Evolutionary conservation across 2,329 filamentous ascomycete species (phyloP).

Genomic region (Epichloe glyceriae): DNA sequence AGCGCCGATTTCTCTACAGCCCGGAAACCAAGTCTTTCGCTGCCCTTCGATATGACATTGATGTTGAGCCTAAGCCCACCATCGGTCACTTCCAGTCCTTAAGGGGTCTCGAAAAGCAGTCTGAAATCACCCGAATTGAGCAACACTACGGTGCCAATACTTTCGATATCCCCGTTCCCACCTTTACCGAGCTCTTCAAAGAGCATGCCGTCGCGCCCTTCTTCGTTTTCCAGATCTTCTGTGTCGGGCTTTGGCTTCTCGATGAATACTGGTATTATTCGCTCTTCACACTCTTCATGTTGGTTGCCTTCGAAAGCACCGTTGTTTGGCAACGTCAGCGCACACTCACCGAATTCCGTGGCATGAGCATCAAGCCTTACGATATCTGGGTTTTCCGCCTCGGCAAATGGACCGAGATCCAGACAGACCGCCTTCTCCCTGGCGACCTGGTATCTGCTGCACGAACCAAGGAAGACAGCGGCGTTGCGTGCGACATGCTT

Average conservation of each 20-base stretch:
- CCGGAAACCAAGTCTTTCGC: conserved; percentile 60
- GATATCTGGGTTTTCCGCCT: conserved; percentile 82
- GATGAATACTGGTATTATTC: conserved; percentile 99
- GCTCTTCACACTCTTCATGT: conserved; percentile 96
- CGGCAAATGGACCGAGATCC: conserved; percentile 76
- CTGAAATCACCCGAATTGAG: conserved; percentile 68
- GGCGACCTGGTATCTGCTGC: conserved; percentile 87
- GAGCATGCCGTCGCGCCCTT: conserved; percentile 98
- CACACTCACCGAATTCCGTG: conserved; percentile 89
- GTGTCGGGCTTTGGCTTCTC: conserved; percentile 94
- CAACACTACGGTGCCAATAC: conserved; percentile 93
- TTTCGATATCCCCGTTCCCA: conserved; percentile 95
- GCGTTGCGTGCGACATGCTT: conserved; percentile 94
- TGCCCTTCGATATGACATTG: conserved; percentile 72
- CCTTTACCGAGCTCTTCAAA: conserved; percentile 90
- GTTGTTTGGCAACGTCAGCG: conserved; percentile 98
- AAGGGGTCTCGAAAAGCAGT: conserved; percentile 57
- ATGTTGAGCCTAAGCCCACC: conserved; percentile 68
- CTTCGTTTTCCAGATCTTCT: conserved; percentile 99
- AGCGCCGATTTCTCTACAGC: conserved; percentile 86
- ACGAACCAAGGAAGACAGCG: conserved; percentile 91
- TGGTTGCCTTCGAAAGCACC: conserved; percentile 93
- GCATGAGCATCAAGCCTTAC: conserved; percentile 99
- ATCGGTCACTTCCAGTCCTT: conserved; percentile 69
- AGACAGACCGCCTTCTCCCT: conserved; percentile 83